Evolutionary conservation across 768 basidiomycete genomes (phyloP).

Genomic region (Serendipita vermifera): DNA sequence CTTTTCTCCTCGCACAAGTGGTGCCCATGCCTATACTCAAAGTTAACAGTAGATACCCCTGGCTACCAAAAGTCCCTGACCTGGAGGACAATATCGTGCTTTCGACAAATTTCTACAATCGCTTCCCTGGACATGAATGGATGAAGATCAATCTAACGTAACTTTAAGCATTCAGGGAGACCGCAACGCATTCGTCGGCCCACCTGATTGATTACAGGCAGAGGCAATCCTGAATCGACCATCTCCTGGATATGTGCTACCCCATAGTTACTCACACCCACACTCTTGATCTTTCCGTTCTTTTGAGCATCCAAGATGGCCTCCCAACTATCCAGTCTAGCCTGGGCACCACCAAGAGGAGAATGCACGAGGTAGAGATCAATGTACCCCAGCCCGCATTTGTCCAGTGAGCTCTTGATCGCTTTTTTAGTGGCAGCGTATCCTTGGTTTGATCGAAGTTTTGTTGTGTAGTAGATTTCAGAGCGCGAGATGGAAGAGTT

Average conservation of each 20-base stretch:
- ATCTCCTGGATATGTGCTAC: slow-evolving; percentile 47
- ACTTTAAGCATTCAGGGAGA: slow-evolving; percentile 23
- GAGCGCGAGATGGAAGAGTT: slow-evolving; percentile 37
- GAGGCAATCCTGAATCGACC: slow-evolving; percentile 31
- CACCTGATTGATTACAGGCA: slow-evolving; percentile 53
- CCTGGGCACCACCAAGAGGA: slow-evolving; percentile 46
- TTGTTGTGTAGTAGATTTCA: slow-evolving; percentile 58
- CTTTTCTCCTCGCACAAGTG: slow-evolving; percentile 51
- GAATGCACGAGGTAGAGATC: slow-evolving; percentile 63
- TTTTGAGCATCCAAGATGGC: slow-evolving; percentile 53
- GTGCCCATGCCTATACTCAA: slow-evolving; percentile 50
- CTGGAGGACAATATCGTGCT: slow-evolving; percentile 48
- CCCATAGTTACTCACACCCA: slow-evolving; percentile 55
- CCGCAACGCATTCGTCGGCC: background rate
- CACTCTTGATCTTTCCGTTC: slow-evolving; percentile 42
- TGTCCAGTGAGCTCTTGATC: slow-evolving; percentile 40
- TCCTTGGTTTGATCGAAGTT: slow-evolving; percentile 45
- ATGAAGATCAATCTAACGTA: slow-evolving; percentile 31
- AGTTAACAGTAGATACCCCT: background rate
- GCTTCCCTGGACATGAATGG: slow-evolving; percentile 58
- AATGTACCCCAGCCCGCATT: slow-evolving; percentile 42
- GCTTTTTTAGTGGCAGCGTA: slow-evolving; percentile 36
- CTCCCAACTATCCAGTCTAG: slow-evolving; percentile 49
- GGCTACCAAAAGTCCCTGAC: slow-evolving; percentile 29
- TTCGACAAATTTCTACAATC: slow-evolving; percentile 45